Percentiles rank a stretch among this genome's conserved stretches.
Conservation (phyloP, 495 filamentous ascomycete genomes). For the Penicillium egyptiacum region DNA sequence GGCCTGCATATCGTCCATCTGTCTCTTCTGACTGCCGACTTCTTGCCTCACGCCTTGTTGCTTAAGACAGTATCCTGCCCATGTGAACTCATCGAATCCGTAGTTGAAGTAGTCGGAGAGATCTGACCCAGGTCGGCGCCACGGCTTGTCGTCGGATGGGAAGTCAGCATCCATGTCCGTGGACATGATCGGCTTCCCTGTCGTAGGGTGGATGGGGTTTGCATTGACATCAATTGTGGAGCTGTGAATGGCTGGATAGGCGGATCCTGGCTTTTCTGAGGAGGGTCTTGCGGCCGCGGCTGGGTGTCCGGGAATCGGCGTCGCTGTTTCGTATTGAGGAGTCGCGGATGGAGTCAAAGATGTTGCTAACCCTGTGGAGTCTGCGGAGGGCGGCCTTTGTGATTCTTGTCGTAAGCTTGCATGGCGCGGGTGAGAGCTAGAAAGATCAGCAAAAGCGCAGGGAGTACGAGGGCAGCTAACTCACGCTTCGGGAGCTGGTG, state of each 20-base stretch:
- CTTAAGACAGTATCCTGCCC: conserved; percentile 90
- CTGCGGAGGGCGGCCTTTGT: conserved; percentile 57
- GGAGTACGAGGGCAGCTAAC: conserved; percentile 1
- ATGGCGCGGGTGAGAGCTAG: conserved; percentile 44
- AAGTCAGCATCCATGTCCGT: conserved; percentile 83
- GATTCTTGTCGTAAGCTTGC: conserved; percentile 61
- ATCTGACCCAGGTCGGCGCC: conserved; percentile 94
- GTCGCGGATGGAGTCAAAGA: conserved; percentile 40
- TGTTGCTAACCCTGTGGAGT: conserved; percentile 38
- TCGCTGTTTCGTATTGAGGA: conserved; percentile 42
- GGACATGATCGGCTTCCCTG: conserved; percentile 67
- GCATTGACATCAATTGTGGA: conserved; percentile 82
- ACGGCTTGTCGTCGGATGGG: conserved; percentile 79
- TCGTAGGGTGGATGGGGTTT: conserved; percentile 72
- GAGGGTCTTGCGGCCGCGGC: conserved; percentile 44
- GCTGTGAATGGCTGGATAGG: conserved; percentile 64
- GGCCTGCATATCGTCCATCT: conserved; percentile 85
- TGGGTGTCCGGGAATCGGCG: conserved; percentile 41
- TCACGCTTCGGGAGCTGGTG: conserved; percentile 65
- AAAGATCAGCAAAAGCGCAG: conserved; percentile 18
- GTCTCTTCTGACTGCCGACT: conserved; percentile 73
- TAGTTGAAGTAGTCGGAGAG: conserved; percentile 99
- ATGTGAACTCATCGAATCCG: conserved; percentile 98
- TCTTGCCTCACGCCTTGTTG: conserved; percentile 76
- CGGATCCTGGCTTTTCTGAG: conserved; percentile 52